Evolutionary conservation across 371 early-diverging fungal genomes (phyloP).

Genomic region (Apophysomyces trapeziformis): DNA sequence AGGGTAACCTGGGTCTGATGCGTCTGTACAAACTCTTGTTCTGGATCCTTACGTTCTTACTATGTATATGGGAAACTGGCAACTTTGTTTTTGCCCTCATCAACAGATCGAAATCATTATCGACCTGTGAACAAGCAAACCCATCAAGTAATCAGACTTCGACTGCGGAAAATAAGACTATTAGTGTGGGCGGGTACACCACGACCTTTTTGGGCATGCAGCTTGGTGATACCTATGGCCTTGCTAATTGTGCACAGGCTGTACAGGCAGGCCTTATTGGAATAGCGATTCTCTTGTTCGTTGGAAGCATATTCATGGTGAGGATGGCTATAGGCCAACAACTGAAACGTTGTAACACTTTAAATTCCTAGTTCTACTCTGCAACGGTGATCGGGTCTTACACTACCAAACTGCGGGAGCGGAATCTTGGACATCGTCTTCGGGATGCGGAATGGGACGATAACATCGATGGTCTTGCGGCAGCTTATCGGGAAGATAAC

Average conservation of each 20-base stretch:
- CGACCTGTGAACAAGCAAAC: constrained; percentile 38
- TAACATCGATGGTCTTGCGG: constrained; percentile 42
- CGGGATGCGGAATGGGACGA: constrained; percentile 56
- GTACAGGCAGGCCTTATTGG: constrained; percentile 55
- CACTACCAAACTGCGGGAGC: constrained; percentile 43
- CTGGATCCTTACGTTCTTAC: constrained; percentile 41
- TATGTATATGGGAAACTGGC: constrained; percentile 44
- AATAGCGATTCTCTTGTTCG: constrained; percentile 45
- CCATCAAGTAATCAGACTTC: constrained; percentile 25
- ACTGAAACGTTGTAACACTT: neutral
- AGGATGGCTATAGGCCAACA: neutral
- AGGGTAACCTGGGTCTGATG: constrained; percentile 53
- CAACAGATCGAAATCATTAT: constrained; percentile 36
- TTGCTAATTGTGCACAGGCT: constrained; percentile 52
- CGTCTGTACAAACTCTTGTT: constrained; percentile 42
- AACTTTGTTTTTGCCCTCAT: constrained; percentile 42
- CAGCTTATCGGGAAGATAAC: constrained; percentile 45
- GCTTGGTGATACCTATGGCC: constrained; percentile 47
- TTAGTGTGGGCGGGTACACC: constrained; percentile 35
- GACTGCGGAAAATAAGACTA: constrained; percentile 18
- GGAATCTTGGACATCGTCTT: constrained; percentile 52
- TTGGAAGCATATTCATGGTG: constrained; percentile 49
- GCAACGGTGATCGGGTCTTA: constrained; percentile 42
- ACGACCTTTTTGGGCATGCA: constrained; percentile 54
- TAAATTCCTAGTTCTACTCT: constrained; percentile 40